These are phyloP conservation scores for Stylonectria norvegica DNA, from an alignment of 2,329 filamentous ascomycete species.

Conservation along the genomic window DNA sequence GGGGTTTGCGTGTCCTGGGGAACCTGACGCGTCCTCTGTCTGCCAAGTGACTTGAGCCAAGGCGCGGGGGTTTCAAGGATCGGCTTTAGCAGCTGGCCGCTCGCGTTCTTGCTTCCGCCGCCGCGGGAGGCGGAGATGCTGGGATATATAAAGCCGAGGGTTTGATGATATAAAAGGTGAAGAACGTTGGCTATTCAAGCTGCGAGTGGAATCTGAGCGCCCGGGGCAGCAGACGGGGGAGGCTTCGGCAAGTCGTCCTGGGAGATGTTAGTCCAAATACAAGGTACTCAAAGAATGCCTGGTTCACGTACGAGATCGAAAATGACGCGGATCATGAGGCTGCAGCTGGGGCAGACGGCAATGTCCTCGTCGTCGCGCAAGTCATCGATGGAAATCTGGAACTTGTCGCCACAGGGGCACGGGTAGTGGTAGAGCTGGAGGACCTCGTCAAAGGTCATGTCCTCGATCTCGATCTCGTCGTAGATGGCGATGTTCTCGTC, in stretches of 20 bases:
- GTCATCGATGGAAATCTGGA: constrained; percentile 84
- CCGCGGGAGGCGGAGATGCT: no score
- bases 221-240: constrained; percentile 29
- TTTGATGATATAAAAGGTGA: no score
- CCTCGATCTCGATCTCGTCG: constrained; percentile 98
- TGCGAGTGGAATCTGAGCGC: constrained; percentile 38
- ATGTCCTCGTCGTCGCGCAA: constrained; percentile 87
- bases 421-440: constrained; percentile 93
- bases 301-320: constrained; percentile 68
- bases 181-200: no score
- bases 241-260: constrained; percentile 46
- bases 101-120: no score
- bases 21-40: no score
- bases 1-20: no score
- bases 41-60: no score
- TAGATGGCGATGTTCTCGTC: constrained; percentile 72
- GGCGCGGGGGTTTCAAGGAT: no score
- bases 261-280: constrained; percentile 1
- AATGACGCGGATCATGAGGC: constrained; percentile 92
- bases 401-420: constrained; percentile 94
- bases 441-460: constrained; percentile 85
- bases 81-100: no score
- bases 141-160: no score
- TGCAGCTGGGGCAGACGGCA: constrained; percentile 96
- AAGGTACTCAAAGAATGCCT: background rate